These are phyloP conservation scores for Ilyonectria robusta DNA, from an alignment of 2,329 filamentous ascomycete genomes.

Conservation along the genomic window DNA sequence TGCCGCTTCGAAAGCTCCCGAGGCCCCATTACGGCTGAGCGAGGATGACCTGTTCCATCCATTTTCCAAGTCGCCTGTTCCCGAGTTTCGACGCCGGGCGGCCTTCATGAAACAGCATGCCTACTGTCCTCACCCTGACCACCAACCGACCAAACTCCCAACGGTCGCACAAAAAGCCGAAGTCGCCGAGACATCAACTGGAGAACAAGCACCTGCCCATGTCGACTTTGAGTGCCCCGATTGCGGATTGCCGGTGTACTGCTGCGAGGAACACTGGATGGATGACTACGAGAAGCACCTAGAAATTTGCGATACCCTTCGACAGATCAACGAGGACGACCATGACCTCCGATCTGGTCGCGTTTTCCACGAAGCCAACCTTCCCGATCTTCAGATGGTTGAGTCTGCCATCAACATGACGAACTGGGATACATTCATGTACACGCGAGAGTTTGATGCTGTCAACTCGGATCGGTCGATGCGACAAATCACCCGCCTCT, in stretches of 20 bases:
- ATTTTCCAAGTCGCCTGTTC: constrained; percentile 89
- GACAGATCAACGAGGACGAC: constrained; percentile 97
- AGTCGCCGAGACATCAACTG: constrained; percentile 68
- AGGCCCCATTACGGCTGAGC: constrained; percentile 61
- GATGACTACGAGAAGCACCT: constrained; percentile 95
- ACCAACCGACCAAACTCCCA: constrained; percentile 81
- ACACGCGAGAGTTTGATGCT: constrained; percentile 90
- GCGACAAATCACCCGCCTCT: constrained; percentile 90
- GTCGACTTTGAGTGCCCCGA: constrained; percentile 96
- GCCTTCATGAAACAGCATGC: constrained; percentile 94
- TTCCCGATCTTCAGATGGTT: constrained; percentile 90
- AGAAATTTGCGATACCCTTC: constrained; percentile 90
- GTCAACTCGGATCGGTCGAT: constrained; percentile 92
- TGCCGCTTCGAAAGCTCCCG: constrained; percentile 41
- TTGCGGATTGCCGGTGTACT: constrained; percentile 94
- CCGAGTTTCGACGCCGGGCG: constrained; percentile 88
- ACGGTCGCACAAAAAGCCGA: constrained; percentile 76
- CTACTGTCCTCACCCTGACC: constrained; percentile 91
- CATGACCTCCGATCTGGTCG: constrained; percentile 93
- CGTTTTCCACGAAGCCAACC: constrained; percentile 94
- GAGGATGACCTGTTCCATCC: constrained; percentile 93
- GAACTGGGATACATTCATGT: constrained; percentile 98
- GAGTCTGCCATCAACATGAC: constrained; percentile 97
- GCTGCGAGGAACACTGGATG: constrained; percentile 94
- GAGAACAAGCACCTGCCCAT: constrained; percentile 78